Conservation (phyloP, 2,329 filamentous ascomycete species). For the Daldinia sp. region DNA sequence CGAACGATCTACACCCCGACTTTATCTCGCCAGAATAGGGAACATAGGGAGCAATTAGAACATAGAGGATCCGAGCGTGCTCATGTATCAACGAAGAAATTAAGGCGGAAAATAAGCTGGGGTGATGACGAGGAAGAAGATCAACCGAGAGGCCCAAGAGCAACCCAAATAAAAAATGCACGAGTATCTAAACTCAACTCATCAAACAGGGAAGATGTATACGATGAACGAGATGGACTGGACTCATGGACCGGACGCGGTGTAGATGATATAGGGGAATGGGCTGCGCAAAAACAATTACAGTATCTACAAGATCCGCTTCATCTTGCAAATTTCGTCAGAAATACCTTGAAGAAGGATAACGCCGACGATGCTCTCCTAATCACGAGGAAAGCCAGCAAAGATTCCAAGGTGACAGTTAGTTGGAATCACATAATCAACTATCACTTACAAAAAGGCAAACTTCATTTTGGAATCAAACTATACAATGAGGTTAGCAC, state of each 20-base stretch:
- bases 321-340: constrained; percentile 74
- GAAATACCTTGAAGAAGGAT: constrained; percentile 64
- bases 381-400: constrained; percentile 75
- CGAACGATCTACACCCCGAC: constrained; percentile 14
- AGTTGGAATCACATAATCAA: constrained; percentile 90
- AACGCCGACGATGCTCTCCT: constrained; percentile 72
- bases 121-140: too few relatives aligned
- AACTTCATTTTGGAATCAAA: constrained; percentile 73
- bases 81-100: too few relatives aligned
- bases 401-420: constrained; percentile 69
- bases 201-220: too few relatives aligned
- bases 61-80: too few relatives aligned
- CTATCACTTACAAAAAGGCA: constrained; percentile 69
- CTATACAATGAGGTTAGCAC: constrained; percentile 82
- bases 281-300: constrained; percentile 63
- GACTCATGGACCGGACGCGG: too few relatives aligned
- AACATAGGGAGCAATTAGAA: too few relatives aligned
- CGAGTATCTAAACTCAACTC: too few relatives aligned
- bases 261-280: constrained; percentile 42
- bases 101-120: too few relatives aligned
- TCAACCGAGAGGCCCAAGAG: too few relatives aligned
- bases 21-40: constrained; percentile 23
- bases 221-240: too few relatives aligned
- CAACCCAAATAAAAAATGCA: too few relatives aligned
- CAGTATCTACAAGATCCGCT: constrained; percentile 73